These are phyloP conservation scores for Aspergillus sp. DNA, from an alignment of 2,329 filamentous ascomycete genomes.

Conservation along the genomic window DNA sequence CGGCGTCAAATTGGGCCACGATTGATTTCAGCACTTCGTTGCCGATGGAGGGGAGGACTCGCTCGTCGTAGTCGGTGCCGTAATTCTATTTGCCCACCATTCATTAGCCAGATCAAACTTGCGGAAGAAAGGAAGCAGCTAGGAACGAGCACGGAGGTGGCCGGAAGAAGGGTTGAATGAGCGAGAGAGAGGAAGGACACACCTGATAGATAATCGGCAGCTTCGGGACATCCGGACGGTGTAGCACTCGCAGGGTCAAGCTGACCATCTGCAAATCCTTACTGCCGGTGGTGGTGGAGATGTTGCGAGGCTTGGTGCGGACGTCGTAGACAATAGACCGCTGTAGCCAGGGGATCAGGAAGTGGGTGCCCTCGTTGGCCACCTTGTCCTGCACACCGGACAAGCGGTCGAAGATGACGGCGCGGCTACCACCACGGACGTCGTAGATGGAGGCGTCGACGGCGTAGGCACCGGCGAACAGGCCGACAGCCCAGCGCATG, in stretches of 20 bases:
- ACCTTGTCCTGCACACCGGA: slow-evolving; percentile 90
- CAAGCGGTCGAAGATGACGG: slow-evolving; percentile 96
- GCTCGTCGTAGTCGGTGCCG: slow-evolving; percentile 96
- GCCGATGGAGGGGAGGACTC: slow-evolving; percentile 95
- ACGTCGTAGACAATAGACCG: slow-evolving; percentile 95
- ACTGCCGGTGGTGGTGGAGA: slow-evolving; percentile 93
- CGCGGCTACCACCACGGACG: slow-evolving; percentile 89
- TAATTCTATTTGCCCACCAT: slow-evolving; percentile 65
- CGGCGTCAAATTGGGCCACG: slow-evolving; percentile 97
- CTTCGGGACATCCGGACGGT: slow-evolving; percentile 87
- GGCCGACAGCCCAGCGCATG: slow-evolving; percentile 63
- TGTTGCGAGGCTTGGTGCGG: slow-evolving; percentile 94
- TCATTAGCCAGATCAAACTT: too few species aligned
- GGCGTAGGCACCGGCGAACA: slow-evolving; percentile 65
- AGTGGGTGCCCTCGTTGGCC: slow-evolving; percentile 94
- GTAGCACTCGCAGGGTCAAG: slow-evolving; percentile 91
- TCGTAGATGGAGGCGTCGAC: slow-evolving; percentile 87
- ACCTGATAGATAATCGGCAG: slow-evolving; percentile 99
- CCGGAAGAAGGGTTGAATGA: too few species aligned
- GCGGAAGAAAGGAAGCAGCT: neutral
- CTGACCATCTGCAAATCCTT: slow-evolving; percentile 99
- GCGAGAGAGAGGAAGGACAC: slow-evolving; percentile 26
- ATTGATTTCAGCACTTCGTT: slow-evolving; percentile 99
- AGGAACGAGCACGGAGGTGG: too few species aligned
- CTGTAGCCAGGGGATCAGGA: slow-evolving; percentile 94